phyloP scores from a whole-genome alignment of 2,329 filamentous ascomycete species.

The Pseudogymnoascus sp. region DNA sequence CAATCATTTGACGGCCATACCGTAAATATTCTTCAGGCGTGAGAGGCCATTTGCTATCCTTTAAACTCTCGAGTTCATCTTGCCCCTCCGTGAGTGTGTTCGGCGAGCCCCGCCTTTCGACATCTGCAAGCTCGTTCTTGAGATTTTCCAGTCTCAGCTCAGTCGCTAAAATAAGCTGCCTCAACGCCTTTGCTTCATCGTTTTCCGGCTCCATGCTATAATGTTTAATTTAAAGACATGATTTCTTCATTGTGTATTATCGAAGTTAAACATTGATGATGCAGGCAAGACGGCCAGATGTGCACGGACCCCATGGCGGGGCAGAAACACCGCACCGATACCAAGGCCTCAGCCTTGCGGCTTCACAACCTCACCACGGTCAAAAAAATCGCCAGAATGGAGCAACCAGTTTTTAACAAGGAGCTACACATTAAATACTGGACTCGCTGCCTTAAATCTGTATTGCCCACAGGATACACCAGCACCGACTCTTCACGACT shows the following conservation, averaged over 20 bases:
- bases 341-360: slow-evolving; percentile 4
- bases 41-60: slow-evolving; percentile 56
- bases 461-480: slow-evolving; percentile 76
- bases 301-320: slow-evolving; percentile 1
- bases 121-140: slow-evolving; percentile 35
- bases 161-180: slow-evolving; percentile 37
- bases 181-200: slow-evolving; percentile 25
- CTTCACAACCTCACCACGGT: not conserved
- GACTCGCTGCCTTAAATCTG: slow-evolving; percentile 74
- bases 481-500: slow-evolving; percentile 85
- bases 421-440: slow-evolving; percentile 81
- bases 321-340: not conserved
- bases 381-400: slow-evolving; percentile 16
- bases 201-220: not conserved
- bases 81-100: slow-evolving; percentile 9
- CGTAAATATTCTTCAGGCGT: slow-evolving; percentile 66
- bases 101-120: slow-evolving; percentile 17
- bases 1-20: slow-evolving; percentile 86
- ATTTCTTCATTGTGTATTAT: not conserved
- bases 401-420: slow-evolving; percentile 41
- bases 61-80: slow-evolving; percentile 4
- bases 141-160: slow-evolving; percentile 42
- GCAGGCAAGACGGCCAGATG: not conserved
- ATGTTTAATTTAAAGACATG: not conserved
- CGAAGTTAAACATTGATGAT: not conserved